These are phyloP conservation scores for Penicillium sp. DNA, from an alignment of 2,329 filamentous ascomycete species.

Conservation along the genomic window DNA sequence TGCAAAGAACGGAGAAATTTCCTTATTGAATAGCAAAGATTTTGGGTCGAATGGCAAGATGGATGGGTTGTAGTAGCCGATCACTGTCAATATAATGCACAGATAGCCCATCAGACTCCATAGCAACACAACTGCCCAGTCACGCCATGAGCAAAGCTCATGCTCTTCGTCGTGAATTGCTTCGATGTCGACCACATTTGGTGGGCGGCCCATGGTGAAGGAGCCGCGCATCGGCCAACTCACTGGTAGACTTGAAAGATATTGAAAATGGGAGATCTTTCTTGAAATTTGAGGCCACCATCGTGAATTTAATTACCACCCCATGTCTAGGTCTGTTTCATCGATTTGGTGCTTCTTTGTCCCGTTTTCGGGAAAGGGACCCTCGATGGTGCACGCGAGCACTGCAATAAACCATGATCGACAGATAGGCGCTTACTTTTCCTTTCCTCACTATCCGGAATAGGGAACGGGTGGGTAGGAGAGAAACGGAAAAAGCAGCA, in stretches of 20 bases:
- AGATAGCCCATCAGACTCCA: slow-evolving; percentile 28
- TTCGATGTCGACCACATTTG: slow-evolving; percentile 23
- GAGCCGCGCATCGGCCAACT: neutral
- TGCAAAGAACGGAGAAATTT: slow-evolving; percentile 32
- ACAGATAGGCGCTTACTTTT: neutral
- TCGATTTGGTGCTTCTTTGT: slow-evolving; percentile 1
- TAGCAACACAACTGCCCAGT: slow-evolving; percentile 21
- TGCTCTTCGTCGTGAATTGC: slow-evolving; percentile 13
- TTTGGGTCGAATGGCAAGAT: slow-evolving; percentile 22
- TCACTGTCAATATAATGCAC: slow-evolving; percentile 24
- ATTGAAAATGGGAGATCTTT: neutral
- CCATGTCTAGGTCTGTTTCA: neutral
- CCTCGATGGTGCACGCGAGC: neutral
- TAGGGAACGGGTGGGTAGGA: neutral
- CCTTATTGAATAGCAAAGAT: slow-evolving; percentile 22
- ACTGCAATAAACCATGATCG: slow-evolving; percentile 4
- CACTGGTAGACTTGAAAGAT: neutral
- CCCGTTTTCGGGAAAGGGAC: slow-evolving; percentile 14
- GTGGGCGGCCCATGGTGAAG: slow-evolving; percentile 24
- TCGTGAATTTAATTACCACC: slow-evolving; percentile 7
- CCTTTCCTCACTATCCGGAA: slow-evolving; percentile 3
- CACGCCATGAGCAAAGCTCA: slow-evolving; percentile 16
- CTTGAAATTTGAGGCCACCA: neutral
- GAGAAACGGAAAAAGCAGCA: slow-evolving; percentile 13
- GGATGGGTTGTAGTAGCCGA: slow-evolving; percentile 23